Evolutionary conservation across 2,329 filamentous ascomycete species (phyloP).

Genomic region (Aureobasidium lini): DNA sequence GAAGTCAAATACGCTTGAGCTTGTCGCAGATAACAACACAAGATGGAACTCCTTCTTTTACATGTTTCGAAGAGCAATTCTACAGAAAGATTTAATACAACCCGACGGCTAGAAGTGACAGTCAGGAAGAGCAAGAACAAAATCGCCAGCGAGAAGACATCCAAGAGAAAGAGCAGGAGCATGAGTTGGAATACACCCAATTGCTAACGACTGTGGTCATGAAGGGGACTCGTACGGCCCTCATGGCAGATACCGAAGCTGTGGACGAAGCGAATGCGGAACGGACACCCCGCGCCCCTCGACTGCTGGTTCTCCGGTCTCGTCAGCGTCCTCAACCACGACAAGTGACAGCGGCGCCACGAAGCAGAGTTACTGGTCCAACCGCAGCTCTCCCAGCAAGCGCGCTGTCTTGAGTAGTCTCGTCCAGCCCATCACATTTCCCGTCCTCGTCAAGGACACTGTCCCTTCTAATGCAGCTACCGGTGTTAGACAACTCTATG

Average conservation of each 20-base stretch:
- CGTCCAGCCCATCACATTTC: constrained; percentile 8
- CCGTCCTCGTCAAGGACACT: constrained; percentile 8
- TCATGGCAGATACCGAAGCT: constrained; percentile 6
- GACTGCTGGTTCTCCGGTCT: constrained; percentile 11
- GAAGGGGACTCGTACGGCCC: background rate
- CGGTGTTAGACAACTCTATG: constrained; percentile 10
- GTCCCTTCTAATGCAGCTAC: constrained; percentile 9
- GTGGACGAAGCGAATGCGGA: constrained; percentile 8
- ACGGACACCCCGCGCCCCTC: constrained; percentile 9
- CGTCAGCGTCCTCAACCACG: constrained; percentile 11
- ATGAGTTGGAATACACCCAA: constrained; percentile 1
- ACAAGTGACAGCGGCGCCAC: constrained; percentile 12
- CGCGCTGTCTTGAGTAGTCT: constrained; percentile 11
- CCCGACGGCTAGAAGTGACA: background rate
- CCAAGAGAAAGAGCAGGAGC: constrained; percentile 10
- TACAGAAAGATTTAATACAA: too few species aligned
- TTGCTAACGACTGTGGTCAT: constrained; percentile 3
- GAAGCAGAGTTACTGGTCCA: constrained; percentile 11
- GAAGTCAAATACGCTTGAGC: too few species aligned
- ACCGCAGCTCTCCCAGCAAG: constrained; percentile 11
- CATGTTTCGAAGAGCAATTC: too few species aligned
- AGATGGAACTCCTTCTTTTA: too few species aligned
- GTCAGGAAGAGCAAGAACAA: constrained; percentile 7
- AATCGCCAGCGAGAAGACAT: constrained; percentile 8
- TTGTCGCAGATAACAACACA: too few species aligned